Evolutionary conservation across 148 eudicot genomes (phyloP), one percentile per base, ranked within the genome.

Genomic region (Rhododendron ferrugineum): DNA sequence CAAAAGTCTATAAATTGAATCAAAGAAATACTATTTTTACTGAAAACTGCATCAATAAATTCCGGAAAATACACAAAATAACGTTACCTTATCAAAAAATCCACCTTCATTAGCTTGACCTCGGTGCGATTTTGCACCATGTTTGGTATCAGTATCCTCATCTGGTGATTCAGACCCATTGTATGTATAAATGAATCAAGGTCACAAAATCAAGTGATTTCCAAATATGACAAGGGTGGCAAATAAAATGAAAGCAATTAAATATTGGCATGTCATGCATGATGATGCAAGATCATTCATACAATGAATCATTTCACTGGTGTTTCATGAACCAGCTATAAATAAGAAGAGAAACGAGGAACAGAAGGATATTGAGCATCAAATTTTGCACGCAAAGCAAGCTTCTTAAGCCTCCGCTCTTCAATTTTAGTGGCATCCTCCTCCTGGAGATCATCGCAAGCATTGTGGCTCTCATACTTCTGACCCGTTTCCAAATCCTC

Each of bases 351-450:
- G 23, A 62, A 32, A 78, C 32, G 2, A 16, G 22, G 23, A 54
- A 16, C 23, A 50, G 28, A 89, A 96, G 99, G 99, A 96, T 96
- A 97, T 94, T 93, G 93, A 82, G 96, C 86, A 87, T 93, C 98
- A 92, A 97, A 95, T 88, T 93, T 94, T 79, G 98, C 99, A 89
- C 94, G 98, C 79, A 92, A 92, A 73, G 99, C 99, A 86, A 94
- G 93, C 90, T 97, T 97, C 90, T 93, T 94, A 26, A 92, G 91
- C 91, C 89, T 89, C 85, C 98, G 87, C 78, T 94, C 94, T 86
- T 89, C 92, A 54, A 64, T 81, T 42, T 78, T 84, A 13, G 86
- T 85, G 78, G 85, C 90, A 64, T 77, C 90, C 84, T 91, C 92
- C 84, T 86, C 84, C 75, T 80, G 85, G 37, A 36, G 34, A 68